These are phyloP conservation scores for Yamadazyma sp. DNA, from an alignment of 805 yeast genomes.

Conservation along the genomic window DNA sequence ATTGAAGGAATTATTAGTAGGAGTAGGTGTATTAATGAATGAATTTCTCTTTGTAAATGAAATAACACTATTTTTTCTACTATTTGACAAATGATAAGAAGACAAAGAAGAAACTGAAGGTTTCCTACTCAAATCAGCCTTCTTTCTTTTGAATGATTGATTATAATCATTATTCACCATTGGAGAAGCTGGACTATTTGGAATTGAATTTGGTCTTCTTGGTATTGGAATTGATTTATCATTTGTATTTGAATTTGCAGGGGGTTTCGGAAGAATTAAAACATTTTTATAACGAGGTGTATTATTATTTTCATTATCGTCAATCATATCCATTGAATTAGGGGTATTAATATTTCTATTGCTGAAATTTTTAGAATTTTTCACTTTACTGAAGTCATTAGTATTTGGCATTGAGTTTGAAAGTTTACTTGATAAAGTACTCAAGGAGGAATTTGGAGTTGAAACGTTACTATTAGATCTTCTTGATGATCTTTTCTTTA, in stretches of 20 bases:
- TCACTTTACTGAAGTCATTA: constrained; percentile 5
- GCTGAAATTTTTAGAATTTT: constrained; percentile 1
- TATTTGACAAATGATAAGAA: constrained; percentile 9
- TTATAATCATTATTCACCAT: constrained; percentile 13
- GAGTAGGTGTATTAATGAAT: constrained; percentile 8
- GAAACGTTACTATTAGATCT: constrained; percentile 10
- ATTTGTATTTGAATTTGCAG: constrained; percentile 15
- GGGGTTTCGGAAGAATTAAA: constrained; percentile 40
- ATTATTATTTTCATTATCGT: constrained; percentile 5
- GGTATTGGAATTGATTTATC: constrained; percentile 34
- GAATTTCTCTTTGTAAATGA: constrained; percentile 13
- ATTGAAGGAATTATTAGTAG: constrained; percentile 4
- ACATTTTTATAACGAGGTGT: constrained; percentile 33
- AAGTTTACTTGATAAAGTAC: too few species aligned
- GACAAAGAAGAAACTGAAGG: constrained; percentile 12
- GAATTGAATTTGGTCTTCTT: constrained; percentile 8
- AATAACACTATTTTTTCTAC: constrained; percentile 9
- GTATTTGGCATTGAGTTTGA: constrained; percentile 11
- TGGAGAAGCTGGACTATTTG: constrained; percentile 23
- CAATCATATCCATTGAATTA: constrained; percentile 9
- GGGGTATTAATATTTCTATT: constrained; percentile 3
- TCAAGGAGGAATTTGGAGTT: too few species aligned
- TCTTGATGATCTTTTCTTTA: constrained; percentile 54
- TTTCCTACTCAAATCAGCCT: constrained; percentile 26
- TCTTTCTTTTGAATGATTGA: constrained; percentile 41